A percentile compares a stretch with the other conserved stretches of the same genome.
These are phyloP conservation scores for Ganoderma sinense DNA, from an alignment of 1,284 basidiomycete genomes.

Conservation along the genomic window DNA sequence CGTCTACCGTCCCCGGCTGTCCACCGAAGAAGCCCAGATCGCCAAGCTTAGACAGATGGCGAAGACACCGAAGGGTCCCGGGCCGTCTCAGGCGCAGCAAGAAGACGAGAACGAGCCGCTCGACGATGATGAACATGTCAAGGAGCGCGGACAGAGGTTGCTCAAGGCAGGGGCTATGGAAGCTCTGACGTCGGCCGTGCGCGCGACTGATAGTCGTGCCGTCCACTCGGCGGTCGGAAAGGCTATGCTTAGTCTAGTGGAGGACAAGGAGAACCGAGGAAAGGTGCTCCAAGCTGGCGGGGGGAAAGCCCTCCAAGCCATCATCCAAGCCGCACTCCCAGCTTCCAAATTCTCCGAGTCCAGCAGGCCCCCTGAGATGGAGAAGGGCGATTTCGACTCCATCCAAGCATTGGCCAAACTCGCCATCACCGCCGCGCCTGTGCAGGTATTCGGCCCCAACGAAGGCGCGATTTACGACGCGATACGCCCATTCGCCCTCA, in stretches of 20 bases:
- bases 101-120: conserved; percentile 44
- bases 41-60: conserved; percentile 81
- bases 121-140: conserved; percentile 72
- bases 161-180: conserved; percentile 69
- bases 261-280: conserved; percentile 81
- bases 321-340: conserved; percentile 56
- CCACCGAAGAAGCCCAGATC: conserved; percentile 83
- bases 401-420: conserved; percentile 94
- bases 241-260: conserved; percentile 75
- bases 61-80: conserved; percentile 43
- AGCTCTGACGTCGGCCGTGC: conserved; percentile 66
- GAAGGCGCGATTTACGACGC: conserved; percentile 81
- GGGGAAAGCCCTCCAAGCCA: conserved; percentile 70
- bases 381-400: conserved; percentile 65
- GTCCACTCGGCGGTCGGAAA: conserved; percentile 59
- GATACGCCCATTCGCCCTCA: conserved; percentile 76
- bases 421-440: conserved; percentile 89
- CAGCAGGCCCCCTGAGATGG: conserved; percentile 41
- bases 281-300: conserved; percentile 87
- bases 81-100: conserved; percentile 40
- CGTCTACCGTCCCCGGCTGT: conserved; percentile 71
- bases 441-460: conserved; percentile 89
- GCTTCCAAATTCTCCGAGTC: conserved; percentile 34
- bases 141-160: conserved; percentile 61
- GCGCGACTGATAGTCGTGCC: conserved; percentile 61